Conservation (phyloP, 2,329 filamentous ascomycete genomes). For the Paraphoma chrysanthemicola region DNA sequence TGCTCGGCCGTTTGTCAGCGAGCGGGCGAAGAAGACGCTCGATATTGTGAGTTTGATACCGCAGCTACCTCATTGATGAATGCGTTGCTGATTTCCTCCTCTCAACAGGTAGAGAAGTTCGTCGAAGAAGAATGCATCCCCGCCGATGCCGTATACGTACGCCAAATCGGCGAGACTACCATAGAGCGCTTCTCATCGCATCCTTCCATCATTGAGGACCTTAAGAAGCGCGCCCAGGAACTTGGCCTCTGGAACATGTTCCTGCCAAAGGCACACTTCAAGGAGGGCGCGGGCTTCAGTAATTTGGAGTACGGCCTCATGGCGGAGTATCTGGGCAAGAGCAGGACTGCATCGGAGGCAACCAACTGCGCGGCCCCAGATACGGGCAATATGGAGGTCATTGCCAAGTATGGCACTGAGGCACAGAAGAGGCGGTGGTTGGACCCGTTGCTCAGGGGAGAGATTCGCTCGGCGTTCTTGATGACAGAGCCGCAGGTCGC, state of each 20-base stretch:
- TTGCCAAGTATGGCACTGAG: constrained; percentile 89
- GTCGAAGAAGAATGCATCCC: constrained; percentile 87
- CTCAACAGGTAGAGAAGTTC: constrained; percentile 80
- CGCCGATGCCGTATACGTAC: constrained; percentile 79
- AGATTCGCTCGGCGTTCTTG: constrained; percentile 88
- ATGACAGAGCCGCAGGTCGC: constrained; percentile 94
- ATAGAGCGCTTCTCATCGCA: constrained; percentile 78
- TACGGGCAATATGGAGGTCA: constrained; percentile 94
- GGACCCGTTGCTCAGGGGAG: constrained; percentile 78
- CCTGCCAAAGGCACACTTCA: constrained; percentile 92
- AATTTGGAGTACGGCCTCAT: constrained; percentile 98
- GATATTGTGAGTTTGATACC: constrained; percentile 65
- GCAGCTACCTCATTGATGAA: background rate
- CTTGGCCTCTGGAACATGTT: constrained; percentile 99
- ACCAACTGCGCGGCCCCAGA: constrained; percentile 91
- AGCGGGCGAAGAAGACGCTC: constrained; percentile 81
- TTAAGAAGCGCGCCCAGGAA: constrained; percentile 82
- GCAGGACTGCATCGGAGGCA: constrained; percentile 71
- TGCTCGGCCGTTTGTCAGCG: constrained; percentile 74
- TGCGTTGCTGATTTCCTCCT: background rate
- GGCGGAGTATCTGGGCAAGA: constrained; percentile 94
- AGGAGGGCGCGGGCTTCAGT: constrained; percentile 89
- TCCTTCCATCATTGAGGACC: constrained; percentile 82
- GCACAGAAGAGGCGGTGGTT: constrained; percentile 87
- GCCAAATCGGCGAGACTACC: constrained; percentile 76